phyloP scores from a whole-genome alignment of 495 filamentous ascomycete species.

The Ramalina peruviana region DNA sequence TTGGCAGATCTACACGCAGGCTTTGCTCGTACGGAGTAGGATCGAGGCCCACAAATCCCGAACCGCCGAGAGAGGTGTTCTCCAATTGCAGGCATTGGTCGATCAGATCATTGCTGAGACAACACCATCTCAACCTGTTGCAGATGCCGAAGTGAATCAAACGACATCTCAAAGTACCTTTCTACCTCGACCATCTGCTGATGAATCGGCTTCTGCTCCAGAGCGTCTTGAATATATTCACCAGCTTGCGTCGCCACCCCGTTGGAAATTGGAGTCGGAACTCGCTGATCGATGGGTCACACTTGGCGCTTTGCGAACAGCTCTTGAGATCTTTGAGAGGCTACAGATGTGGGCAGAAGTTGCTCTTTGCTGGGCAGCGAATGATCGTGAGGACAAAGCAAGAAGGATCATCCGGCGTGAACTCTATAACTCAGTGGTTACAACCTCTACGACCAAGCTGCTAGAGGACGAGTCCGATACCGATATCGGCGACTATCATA shows the following conservation, averaged over 20 bases:
- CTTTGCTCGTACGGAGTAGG: constrained; percentile 70
- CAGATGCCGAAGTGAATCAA: no score
- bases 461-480: constrained; percentile 35
- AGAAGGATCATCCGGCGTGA: constrained; percentile 57
- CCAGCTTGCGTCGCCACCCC: constrained; percentile 63
- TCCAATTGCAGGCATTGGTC: constrained; percentile 91
- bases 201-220: constrained; percentile 60
- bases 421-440: constrained; percentile 37
- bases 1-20: constrained; percentile 97
- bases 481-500: constrained; percentile 21
- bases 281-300: constrained; percentile 81
- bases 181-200: constrained; percentile 59
- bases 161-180: constrained; percentile 37
- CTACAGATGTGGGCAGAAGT: constrained; percentile 93
- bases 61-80: constrained; percentile 73
- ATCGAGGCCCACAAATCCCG: constrained; percentile 77
- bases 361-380: constrained; percentile 73
- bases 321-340: constrained; percentile 90
- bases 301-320: constrained; percentile 74
- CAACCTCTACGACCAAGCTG: constrained; percentile 13
- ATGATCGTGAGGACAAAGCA: constrained; percentile 75
- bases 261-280: constrained; percentile 91
- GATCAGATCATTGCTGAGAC: constrained; percentile 94
- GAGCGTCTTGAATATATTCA: constrained; percentile 75
- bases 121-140: constrained; percentile 19